Percentiles rank a stretch among this genome's conserved stretches.
Conservation (phyloP, 108 stramenopile genomes). For the Aurantiochytrium sp. region DNA sequence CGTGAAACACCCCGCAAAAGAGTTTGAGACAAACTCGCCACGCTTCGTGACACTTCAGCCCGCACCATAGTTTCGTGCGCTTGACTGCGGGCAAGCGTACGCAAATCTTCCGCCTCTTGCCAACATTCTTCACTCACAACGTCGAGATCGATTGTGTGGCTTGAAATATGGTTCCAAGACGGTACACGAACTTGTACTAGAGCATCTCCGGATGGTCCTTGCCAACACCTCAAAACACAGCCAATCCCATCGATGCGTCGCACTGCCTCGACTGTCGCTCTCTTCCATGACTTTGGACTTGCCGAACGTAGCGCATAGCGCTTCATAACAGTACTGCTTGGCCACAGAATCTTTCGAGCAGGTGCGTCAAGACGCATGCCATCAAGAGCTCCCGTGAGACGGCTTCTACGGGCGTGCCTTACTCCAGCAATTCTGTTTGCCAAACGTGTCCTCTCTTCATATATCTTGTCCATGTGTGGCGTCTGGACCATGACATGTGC, state of each 20-base stretch:
- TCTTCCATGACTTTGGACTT: too few species aligned
- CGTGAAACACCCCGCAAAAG: neutral
- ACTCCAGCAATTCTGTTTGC: neutral
- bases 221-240: neutral
- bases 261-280: neutral
- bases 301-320: neutral
- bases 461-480: too few species aligned
- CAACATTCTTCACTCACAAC: neutral
- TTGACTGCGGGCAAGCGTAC: neutral
- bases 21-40: neutral
- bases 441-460: neutral
- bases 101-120: neutral
- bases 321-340: neutral
- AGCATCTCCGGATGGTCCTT: neutral
- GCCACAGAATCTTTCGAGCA: neutral
- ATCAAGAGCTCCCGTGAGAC: neutral
- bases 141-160: neutral
- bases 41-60: neutral
- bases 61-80: neutral
- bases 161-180: neutral
- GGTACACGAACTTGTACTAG: neutral
- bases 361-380: neutral
- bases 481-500: neutral
- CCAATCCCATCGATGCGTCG: neutral
- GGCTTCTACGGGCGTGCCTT: neutral